Percentiles rank a stretch among this genome's conserved stretches.
Conservation (phyloP, 441 rosid species). For the Eruca vesicaria region DNA sequence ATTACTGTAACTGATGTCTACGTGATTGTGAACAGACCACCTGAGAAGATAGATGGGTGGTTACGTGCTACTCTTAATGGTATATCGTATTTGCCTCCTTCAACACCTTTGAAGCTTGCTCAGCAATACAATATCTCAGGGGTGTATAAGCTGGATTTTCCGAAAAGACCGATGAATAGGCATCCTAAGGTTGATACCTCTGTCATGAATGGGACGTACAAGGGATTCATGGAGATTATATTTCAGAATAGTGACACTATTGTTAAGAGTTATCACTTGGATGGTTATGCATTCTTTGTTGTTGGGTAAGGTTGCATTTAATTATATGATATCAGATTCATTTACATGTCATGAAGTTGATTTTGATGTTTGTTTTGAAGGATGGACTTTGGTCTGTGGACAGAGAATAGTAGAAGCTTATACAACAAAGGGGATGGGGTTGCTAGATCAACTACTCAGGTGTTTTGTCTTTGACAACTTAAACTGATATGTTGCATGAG, state of each 20-base stretch:
- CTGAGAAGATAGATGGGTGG: conserved; percentile 71
- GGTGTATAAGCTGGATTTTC: conserved; percentile 86
- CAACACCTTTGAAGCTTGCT: conserved; percentile 84
- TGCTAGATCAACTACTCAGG: conserved; percentile 84
- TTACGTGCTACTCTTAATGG: conserved; percentile 67
- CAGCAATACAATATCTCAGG: conserved; percentile 74
- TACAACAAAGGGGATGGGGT: conserved; percentile 92
- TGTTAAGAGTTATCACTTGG: conserved; percentile 81
- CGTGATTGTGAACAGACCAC: conserved; percentile 61
- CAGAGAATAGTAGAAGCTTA: conserved; percentile 76
- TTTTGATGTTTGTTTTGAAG: conserved; percentile 39
- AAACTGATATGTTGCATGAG: neutral
- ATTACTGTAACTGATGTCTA: conserved; percentile 82
- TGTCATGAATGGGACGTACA: conserved; percentile 74
- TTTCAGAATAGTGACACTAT: conserved; percentile 79
- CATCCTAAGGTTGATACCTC: conserved; percentile 72
- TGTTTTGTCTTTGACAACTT: conserved; percentile 29
- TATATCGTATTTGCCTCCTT: conserved; percentile 71
- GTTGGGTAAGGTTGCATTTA: conserved; percentile 64
- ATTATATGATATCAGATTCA: conserved; percentile 1
- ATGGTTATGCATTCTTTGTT: conserved; percentile 90
- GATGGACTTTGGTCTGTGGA: conserved; percentile 91
- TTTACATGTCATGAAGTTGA: conserved; percentile 2
- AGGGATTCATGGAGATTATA: conserved; percentile 82
- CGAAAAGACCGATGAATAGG: conserved; percentile 63